Percentiles rank a stretch among this genome's conserved stretches.
Conservation (phyloP, 1,284 basidiomycete genomes). For the Agroathelia rolfsii region DNA sequence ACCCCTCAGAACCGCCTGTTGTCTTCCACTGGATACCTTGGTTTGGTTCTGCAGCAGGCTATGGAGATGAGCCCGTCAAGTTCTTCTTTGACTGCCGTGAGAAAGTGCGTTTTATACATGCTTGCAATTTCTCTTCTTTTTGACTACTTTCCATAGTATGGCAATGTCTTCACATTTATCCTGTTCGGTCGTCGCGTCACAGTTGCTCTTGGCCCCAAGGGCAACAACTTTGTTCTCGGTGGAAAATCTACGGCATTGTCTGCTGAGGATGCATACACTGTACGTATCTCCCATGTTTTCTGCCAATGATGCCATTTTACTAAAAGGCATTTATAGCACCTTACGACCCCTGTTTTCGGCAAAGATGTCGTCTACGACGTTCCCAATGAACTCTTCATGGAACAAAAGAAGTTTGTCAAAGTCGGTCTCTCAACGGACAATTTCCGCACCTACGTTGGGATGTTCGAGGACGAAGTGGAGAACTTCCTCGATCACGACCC, state of each 20-base stretch:
- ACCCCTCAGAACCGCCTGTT: constrained; percentile 57
- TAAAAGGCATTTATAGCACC: constrained; percentile 39
- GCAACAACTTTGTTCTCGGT: constrained; percentile 91
- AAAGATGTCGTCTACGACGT: constrained; percentile 98
- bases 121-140: not conserved
- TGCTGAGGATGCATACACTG: constrained; percentile 95
- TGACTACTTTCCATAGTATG: constrained; percentile 33
- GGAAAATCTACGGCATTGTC: constrained; percentile 89
- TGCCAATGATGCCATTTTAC: constrained; percentile 5
- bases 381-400: constrained; percentile 96
- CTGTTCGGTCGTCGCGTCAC: constrained; percentile 86
- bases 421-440: constrained; percentile 90
- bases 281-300: constrained; percentile 26
- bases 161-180: constrained; percentile 88
- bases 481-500: constrained; percentile 58
- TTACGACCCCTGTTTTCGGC: constrained; percentile 91
- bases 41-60: constrained; percentile 68
- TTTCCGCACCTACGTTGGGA: constrained; percentile 82
- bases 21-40: constrained; percentile 80
- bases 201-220: constrained; percentile 85
- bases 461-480: constrained; percentile 82
- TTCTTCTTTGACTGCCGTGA: constrained; percentile 64
- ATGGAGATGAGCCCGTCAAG: constrained; percentile 77
- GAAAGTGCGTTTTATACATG: constrained; percentile 38
- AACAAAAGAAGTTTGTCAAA: constrained; percentile 98